Conservation (phyloP, 1,284 basidiomycete genomes). For the Anthracocystis panici-leucophaei region DNA sequence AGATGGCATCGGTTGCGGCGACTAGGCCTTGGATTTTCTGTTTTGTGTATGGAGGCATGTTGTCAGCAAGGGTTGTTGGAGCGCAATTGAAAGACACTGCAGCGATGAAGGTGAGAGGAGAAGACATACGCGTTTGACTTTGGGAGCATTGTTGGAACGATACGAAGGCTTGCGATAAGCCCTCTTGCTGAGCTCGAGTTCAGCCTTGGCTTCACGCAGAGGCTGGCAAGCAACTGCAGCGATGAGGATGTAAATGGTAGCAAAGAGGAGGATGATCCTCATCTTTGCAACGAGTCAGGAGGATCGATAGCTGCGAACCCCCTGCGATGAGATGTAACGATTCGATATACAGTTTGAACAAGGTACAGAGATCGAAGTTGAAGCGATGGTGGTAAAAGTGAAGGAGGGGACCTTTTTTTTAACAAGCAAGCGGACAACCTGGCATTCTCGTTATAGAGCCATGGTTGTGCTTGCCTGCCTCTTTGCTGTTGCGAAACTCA, state of each 20-base stretch:
- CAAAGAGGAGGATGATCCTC: slow-evolving; percentile 16
- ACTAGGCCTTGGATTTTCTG: slow-evolving; percentile 10
- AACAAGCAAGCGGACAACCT: too few relatives aligned
- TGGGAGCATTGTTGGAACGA: slow-evolving; percentile 3
- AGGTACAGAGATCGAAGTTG: neutral
- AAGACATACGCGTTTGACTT: slow-evolving; percentile 31
- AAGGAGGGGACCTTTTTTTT: neutral
- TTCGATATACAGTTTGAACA: neutral
- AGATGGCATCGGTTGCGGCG: neutral
- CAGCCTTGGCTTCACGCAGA: slow-evolving; percentile 24
- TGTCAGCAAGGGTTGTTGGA: neutral
- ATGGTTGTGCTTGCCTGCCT: too few relatives aligned
- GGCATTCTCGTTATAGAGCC: too few relatives aligned
- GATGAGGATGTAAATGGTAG: slow-evolving; percentile 19
- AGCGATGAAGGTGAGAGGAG: too few relatives aligned
- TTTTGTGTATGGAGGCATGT: neutral
- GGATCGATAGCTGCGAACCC: slow-evolving; percentile 3
- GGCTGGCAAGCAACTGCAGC: slow-evolving; percentile 31
- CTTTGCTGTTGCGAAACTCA: too few relatives aligned
- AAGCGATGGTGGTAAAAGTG: neutral
- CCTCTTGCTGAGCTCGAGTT: slow-evolving; percentile 25
- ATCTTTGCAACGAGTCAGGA: slow-evolving; percentile 9
- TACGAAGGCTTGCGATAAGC: slow-evolving; percentile 7
- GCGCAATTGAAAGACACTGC: neutral
- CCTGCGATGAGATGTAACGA: neutral